phyloP scores from a whole-genome alignment of 2,329 filamentous ascomycete species.

The Colletotrichum salicis region DNA sequence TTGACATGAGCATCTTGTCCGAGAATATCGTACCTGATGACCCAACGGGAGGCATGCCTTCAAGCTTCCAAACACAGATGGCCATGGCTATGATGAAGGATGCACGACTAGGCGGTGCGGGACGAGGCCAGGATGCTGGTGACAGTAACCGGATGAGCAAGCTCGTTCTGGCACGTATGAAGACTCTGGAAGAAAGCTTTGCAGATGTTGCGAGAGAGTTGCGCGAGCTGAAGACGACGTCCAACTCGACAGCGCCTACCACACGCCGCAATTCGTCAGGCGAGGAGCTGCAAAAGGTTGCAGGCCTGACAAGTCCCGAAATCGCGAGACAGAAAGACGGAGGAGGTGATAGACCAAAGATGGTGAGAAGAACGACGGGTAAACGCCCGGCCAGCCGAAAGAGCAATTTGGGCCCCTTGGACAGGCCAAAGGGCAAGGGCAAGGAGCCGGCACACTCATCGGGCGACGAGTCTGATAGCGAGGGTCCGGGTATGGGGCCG shows the following conservation, averaged over 20 bases:
- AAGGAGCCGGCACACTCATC: conserved; percentile 55
- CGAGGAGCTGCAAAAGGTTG: conserved; percentile 47
- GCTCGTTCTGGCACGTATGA: conserved; percentile 89
- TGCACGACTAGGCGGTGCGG: conserved; percentile 60
- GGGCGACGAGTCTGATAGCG: conserved; percentile 42
- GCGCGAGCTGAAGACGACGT: conserved; percentile 66
- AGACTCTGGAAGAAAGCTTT: conserved; percentile 91
- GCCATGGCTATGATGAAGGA: conserved; percentile 74
- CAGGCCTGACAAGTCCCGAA: conserved; percentile 44
- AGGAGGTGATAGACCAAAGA: conserved; percentile 40
- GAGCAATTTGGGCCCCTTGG: conserved; percentile 54
- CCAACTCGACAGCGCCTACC: conserved; percentile 56
- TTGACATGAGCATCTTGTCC: conserved; percentile 79
- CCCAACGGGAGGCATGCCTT: conserved; percentile 72
- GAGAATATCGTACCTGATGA: conserved; percentile 74
- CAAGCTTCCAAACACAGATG: conserved; percentile 85
- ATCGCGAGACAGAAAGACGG: conserved; percentile 43
- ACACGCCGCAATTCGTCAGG: conserved; percentile 64
- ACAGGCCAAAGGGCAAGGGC: conserved; percentile 57
- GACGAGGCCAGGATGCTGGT: conserved; percentile 47
- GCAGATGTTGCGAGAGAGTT: conserved; percentile 87
- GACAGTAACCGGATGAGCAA: conserved; percentile 78
- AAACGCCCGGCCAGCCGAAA: conserved; percentile 52
- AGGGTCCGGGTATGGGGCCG: conserved; percentile 36
- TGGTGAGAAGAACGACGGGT: conserved; percentile 41